Conservation (phyloP, 1,284 basidiomycete species). For the Boletus mariae region DNA sequence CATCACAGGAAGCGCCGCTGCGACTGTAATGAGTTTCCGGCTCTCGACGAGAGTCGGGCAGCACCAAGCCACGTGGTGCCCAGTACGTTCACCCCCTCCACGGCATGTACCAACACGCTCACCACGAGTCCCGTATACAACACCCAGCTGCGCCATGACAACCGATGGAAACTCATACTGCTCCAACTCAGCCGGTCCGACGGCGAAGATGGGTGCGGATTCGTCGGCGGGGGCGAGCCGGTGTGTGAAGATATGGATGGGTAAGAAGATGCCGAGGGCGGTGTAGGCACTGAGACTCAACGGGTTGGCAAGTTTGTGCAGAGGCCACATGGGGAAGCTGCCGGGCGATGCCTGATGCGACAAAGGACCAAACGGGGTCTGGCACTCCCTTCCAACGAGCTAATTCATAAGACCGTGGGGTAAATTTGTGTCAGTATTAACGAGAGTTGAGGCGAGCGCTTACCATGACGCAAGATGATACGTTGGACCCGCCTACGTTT, state of each 20-base stretch:
- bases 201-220: slow-evolving; percentile 45
- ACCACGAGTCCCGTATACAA: slow-evolving; percentile 57
- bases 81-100: slow-evolving; percentile 56
- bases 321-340: slow-evolving; percentile 22
- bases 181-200: slow-evolving; percentile 71
- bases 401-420: slow-evolving; percentile 25
- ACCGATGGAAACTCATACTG: slow-evolving; percentile 61
- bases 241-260: slow-evolving; percentile 62
- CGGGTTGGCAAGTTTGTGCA: slow-evolving; percentile 41
- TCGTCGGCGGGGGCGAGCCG: slow-evolving; percentile 43
- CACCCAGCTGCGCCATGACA: slow-evolving; percentile 57
- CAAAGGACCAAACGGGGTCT: slow-evolving; percentile 47
- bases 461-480: slow-evolving; percentile 71
- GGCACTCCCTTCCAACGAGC: slow-evolving; percentile 75
- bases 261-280: slow-evolving; percentile 49
- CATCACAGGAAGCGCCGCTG: slow-evolving; percentile 46
- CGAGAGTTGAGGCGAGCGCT: background rate
- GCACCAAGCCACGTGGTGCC: slow-evolving; percentile 38
- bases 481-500: slow-evolving; percentile 59
- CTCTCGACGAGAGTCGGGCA: slow-evolving; percentile 17
- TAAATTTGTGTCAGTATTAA: too few species aligned
- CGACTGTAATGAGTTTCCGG: slow-evolving; percentile 33
- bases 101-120: slow-evolving; percentile 50
- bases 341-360: too few species aligned
- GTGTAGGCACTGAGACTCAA: slow-evolving; percentile 58